phyloP scores from a whole-genome alignment of 1,139 yeast genomes.

The Meyerozyma smithsonii region DNA sequence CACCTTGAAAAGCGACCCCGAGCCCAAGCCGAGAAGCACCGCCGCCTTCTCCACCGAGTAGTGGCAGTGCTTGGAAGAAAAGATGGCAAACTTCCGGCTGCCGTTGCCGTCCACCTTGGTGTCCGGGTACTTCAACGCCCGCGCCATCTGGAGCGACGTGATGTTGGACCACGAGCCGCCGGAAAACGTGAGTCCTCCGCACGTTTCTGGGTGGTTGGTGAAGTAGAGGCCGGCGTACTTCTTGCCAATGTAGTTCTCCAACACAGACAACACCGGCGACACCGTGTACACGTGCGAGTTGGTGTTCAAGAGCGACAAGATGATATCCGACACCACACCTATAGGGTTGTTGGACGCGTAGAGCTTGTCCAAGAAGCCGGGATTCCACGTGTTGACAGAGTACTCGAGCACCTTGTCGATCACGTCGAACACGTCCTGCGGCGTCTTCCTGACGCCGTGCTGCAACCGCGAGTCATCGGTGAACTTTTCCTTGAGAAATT shows the following conservation, averaged over 20 bases:
- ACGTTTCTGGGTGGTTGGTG: conserved; percentile 33
- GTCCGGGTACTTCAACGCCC: conserved; percentile 63
- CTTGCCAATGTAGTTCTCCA: conserved; percentile 65
- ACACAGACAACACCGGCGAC: conserved; percentile 72
- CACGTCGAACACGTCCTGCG: conserved; percentile 31
- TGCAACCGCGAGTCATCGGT: not conserved
- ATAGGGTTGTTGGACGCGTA: conserved; percentile 84
- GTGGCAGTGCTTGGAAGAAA: conserved; percentile 70
- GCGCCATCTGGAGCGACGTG: conserved; percentile 74
- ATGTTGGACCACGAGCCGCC: conserved; percentile 89
- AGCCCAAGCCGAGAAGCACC: conserved; percentile 70
- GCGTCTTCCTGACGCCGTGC: not conserved
- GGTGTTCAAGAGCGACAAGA: conserved; percentile 70
- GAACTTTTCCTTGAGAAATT: conserved; percentile 24
- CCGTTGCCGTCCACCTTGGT: conserved; percentile 62
- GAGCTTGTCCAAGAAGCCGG: conserved; percentile 78
- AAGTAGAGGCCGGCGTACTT: conserved; percentile 68
- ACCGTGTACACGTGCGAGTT: conserved; percentile 86
- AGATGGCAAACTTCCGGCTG: conserved; percentile 57
- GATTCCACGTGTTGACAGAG: conserved; percentile 84
- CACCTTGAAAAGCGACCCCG: conserved; percentile 58
- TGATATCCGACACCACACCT: conserved; percentile 70
- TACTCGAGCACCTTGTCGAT: conserved; percentile 58
- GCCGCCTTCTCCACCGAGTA: conserved; percentile 84
- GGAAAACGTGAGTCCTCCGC: conserved; percentile 83